Evolutionary conservation across 805 yeast species (phyloP).

Genomic region (Candida tallmaniae): DNA sequence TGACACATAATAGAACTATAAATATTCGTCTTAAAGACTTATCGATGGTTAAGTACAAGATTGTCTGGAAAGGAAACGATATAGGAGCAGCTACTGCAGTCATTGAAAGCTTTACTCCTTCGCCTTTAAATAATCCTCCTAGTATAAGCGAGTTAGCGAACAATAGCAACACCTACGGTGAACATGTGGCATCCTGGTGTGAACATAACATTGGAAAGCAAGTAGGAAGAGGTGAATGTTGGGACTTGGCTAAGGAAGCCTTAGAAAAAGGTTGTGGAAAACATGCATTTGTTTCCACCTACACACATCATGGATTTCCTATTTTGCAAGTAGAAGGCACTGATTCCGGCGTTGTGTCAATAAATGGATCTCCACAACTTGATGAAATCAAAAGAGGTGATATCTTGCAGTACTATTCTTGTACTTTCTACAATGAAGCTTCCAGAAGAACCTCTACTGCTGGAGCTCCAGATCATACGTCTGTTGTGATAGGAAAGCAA

Average conservation of each 20-base stretch:
- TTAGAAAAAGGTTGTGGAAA: slow-evolving; percentile 51
- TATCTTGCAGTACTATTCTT: slow-evolving; percentile 44
- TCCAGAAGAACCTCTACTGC: slow-evolving; percentile 31
- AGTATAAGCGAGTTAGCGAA: slow-evolving; percentile 25
- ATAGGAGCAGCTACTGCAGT: slow-evolving; percentile 18
- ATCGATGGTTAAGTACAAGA: slow-evolving; percentile 27
- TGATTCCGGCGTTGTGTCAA: slow-evolving; percentile 8
- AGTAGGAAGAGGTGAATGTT: slow-evolving; percentile 57
- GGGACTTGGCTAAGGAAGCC: slow-evolving; percentile 57
- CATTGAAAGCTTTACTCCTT: slow-evolving; percentile 34
- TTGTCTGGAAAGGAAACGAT: slow-evolving; percentile 37
- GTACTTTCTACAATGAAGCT: slow-evolving; percentile 34
- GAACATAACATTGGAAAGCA: slow-evolving; percentile 42
- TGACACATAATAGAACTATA: slow-evolving; percentile 19
- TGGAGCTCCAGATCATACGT: slow-evolving; percentile 55
- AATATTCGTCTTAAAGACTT: slow-evolving; percentile 41
- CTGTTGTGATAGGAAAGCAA: slow-evolving; percentile 26
- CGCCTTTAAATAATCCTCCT: slow-evolving; percentile 37
- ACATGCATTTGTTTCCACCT: slow-evolving; percentile 50
- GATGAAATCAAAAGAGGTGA: slow-evolving; percentile 54
- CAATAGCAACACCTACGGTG: slow-evolving; percentile 41
- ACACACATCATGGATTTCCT: slow-evolving; percentile 45
- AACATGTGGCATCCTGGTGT: slow-evolving; percentile 52
- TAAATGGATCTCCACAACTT: slow-evolving; percentile 16
- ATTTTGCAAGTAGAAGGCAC: slow-evolving; percentile 25